These are phyloP conservation scores for Nyctanthes arbortristis DNA, from an alignment of 257 asterid genomes.

Conservation along the genomic window DNA sequence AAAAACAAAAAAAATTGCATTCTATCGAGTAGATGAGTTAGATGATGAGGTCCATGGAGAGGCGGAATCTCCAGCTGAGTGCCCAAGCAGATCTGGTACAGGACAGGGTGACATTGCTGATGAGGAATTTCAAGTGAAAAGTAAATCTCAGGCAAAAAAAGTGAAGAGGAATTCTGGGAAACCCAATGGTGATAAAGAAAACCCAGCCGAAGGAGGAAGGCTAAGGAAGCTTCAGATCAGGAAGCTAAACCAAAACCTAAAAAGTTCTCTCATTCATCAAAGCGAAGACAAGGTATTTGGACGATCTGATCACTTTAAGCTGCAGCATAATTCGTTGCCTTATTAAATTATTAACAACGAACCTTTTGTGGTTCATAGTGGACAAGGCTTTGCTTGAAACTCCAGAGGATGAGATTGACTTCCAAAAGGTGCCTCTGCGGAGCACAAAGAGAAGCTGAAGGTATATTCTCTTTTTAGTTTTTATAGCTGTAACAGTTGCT, in stretches of 20 bases:
- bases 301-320: conserved; percentile 15
- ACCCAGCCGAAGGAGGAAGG: conserved; percentile 45
- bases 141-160: conserved; percentile 42
- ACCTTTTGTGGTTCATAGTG: conserved; percentile 43
- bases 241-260: conserved; percentile 56
- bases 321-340: conserved; percentile 16
- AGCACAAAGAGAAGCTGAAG: conserved; percentile 66
- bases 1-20: conserved; percentile 27
- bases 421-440: conserved; percentile 60
- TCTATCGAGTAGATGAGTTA: conserved; percentile 42
- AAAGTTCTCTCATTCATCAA: conserved; percentile 74
- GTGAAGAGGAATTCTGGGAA: conserved; percentile 45
- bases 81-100: conserved; percentile 30
- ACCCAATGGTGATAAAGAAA: conserved; percentile 46
- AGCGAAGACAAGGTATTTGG: conserved; percentile 62
- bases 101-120: conserved; percentile 37
- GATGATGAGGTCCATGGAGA: conserved; percentile 39
- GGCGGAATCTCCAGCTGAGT: conserved; percentile 39
- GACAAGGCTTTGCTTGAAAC: conserved; percentile 68
- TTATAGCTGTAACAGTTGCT: background rate
- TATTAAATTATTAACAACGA: conserved; percentile 23
- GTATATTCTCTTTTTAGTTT: conserved; percentile 29
- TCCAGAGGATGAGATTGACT: conserved; percentile 80
- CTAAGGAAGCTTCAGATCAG: too few relatives aligned
- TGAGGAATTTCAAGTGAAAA: conserved; percentile 46